Evolutionary conservation across 305 asterid species (phyloP).

Genomic region (Solanum hybrid): DNA sequence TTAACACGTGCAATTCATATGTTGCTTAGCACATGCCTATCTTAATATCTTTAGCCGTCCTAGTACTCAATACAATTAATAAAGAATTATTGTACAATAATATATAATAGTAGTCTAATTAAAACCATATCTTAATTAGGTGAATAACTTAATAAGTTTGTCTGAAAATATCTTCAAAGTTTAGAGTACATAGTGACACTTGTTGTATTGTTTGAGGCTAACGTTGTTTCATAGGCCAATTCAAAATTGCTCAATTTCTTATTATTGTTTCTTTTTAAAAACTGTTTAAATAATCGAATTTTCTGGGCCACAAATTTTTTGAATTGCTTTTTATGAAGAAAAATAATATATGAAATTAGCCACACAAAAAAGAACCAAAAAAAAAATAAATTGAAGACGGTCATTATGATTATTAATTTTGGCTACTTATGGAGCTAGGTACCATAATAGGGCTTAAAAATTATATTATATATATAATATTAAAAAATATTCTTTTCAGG

Average conservation of each 20-base stretch:
- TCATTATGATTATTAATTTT: not conserved
- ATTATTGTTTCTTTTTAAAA: not conserved
- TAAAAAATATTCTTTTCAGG: too few species aligned
- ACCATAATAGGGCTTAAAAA: not conserved
- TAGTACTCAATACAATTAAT: not conserved
- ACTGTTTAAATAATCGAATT: not conserved
- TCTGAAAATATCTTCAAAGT: not conserved
- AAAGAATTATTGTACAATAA: not conserved
- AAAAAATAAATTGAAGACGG: not conserved
- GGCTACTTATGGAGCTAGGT: not conserved
- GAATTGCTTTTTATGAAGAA: not conserved
- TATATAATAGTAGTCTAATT: not conserved
- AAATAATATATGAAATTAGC: not conserved
- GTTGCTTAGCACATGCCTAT: not conserved
- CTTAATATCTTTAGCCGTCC: not conserved
- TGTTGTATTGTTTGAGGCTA: not conserved
- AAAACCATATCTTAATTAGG: not conserved
- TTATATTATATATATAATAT: not conserved
- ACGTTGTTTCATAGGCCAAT: not conserved
- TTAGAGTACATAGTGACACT: not conserved
- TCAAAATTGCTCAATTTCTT: not conserved
- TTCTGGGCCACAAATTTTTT: not conserved
- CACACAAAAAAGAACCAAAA: too few species aligned
- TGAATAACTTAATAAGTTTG: not conserved
- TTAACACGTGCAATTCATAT: constrained; percentile 4